A percentile compares a stretch with the other conserved stretches of the same genome.
Conservation (phyloP, 1,284 basidiomycete genomes). For the Cryptococcus wingfieldii region DNA sequence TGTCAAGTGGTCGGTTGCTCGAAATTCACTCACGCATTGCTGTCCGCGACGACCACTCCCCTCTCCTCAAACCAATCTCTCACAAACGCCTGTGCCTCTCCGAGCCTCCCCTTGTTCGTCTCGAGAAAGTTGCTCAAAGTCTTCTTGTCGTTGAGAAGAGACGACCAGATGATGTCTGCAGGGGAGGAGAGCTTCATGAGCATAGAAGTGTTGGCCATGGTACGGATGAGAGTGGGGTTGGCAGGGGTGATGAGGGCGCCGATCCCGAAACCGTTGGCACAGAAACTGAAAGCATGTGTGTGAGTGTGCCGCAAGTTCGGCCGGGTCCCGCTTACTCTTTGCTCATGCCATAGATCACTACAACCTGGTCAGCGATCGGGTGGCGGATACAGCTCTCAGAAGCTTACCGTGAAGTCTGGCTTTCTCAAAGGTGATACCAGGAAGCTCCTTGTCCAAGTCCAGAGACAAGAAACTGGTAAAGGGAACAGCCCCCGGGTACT, state of each 20-base stretch:
- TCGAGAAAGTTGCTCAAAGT: constrained; percentile 32
- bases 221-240: constrained; percentile 47
- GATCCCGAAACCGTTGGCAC: constrained; percentile 50
- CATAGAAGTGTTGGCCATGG: constrained; percentile 45
- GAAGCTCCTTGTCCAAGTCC: constrained; percentile 46
- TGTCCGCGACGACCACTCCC: constrained; percentile 39
- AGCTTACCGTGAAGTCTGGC: constrained; percentile 44
- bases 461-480: constrained; percentile 50
- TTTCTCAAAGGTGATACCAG: constrained; percentile 40
- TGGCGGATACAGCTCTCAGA: background rate
- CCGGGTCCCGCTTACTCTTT: constrained; percentile 40
- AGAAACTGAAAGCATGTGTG: constrained; percentile 37
- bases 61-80: constrained; percentile 40
- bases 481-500: constrained; percentile 29
- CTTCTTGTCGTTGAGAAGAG: constrained; percentile 28
- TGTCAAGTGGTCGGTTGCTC: background rate
- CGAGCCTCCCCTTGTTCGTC: constrained; percentile 34
- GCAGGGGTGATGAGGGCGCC: constrained; percentile 48
- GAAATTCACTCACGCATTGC: constrained; percentile 33
- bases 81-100: constrained; percentile 37
- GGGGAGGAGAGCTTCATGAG: constrained; percentile 46
- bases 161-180: constrained; percentile 44
- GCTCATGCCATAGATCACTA: constrained; percentile 47
- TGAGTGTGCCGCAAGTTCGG: background rate
- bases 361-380: background rate